Evolutionary conservation across 805 yeast species (phyloP), one percentile per base, ranked within the genome.

Genomic region (Scheffersomyces amazonensis): DNA sequence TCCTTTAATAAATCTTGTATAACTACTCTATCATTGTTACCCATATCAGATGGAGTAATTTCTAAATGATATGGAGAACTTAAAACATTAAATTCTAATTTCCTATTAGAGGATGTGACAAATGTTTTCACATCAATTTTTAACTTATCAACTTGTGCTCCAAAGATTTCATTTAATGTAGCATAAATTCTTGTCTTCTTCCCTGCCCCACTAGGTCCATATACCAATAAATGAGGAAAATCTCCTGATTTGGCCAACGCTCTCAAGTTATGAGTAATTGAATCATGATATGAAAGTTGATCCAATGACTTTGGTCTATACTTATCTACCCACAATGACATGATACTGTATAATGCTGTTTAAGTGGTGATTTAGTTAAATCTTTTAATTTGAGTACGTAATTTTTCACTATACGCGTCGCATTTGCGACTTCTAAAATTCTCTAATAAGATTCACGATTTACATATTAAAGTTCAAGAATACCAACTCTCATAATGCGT

Each of bases 321-420:
- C 49, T 89, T 88, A 60, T 93, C 98, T 6, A 95, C 96, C 99
- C 99, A 93, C 59, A 93, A 75, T 5, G 96, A 84, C 96, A 90
- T 90, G 20, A 4, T 9, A 20, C 2, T 27, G 16, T 29, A 4
- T 9, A 20, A 5, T 27, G 16, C 16, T 25, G 31, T 16, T 8
- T 28, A 17, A 16, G 24, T 17, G 12, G 19, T 32, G 16, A 17
- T 9, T 10, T 8, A 28, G 31, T 31, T 19, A 25, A 21, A 8
- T 13, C 8, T 21, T 21, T 22, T 33, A 12, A 25, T 29, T 16
- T 29, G 32, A 29, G 37, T 34, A 8, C 10, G 23, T 8, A 21
- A 21, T 21, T 21, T 21, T 8, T 21, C 10, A 8, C 10, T 21
- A 21, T 21, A 21, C 23, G 23, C 23, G 23, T 21, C 10, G 10